Evolutionary conservation across 495 filamentous ascomycete genomes (phyloP).

Genomic region (Aspergillus biplanus): DNA sequence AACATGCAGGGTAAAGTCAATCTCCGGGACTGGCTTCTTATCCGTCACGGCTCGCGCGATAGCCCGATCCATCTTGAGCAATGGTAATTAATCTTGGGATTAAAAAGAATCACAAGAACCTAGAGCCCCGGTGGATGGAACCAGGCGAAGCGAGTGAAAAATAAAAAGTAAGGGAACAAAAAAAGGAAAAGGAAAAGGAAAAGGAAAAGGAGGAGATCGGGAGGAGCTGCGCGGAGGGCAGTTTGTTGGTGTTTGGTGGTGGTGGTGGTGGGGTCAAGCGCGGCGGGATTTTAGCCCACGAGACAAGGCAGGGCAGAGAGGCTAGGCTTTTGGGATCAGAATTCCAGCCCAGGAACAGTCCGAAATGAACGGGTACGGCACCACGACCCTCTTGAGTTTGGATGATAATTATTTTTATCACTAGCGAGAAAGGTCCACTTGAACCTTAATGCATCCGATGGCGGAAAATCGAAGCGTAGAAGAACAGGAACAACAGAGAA

Average conservation of each 20-base stretch:
- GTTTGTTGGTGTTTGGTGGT: constrained; percentile 22
- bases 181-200: constrained; percentile 15
- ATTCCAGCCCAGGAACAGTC: constrained; percentile 22
- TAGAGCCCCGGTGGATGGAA: constrained; percentile 19
- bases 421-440: constrained; percentile 1
- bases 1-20: constrained; percentile 95
- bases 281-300: constrained; percentile 29
- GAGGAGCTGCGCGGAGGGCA: constrained; percentile 21
- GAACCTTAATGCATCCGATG: constrained; percentile 1
- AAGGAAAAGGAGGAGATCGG: constrained; percentile 11
- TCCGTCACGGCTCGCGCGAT: constrained; percentile 78
- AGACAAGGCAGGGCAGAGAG: constrained; percentile 11
- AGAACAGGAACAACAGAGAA: neutral
- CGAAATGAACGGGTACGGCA: neutral
- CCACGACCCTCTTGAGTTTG: neutral
- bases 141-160: constrained; percentile 8
- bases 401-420: constrained; percentile 1
- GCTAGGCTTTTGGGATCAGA: constrained; percentile 5
- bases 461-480: neutral
- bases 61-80: constrained; percentile 45
- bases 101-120: constrained; percentile 21
- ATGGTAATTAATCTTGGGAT: constrained; percentile 15
- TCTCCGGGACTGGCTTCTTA: constrained; percentile 94
- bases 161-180: constrained; percentile 7
- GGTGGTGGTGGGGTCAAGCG: constrained; percentile 28